Evolutionary conservation across 148 eudicot species (phyloP).

Genomic region (Silene latifolia): DNA sequence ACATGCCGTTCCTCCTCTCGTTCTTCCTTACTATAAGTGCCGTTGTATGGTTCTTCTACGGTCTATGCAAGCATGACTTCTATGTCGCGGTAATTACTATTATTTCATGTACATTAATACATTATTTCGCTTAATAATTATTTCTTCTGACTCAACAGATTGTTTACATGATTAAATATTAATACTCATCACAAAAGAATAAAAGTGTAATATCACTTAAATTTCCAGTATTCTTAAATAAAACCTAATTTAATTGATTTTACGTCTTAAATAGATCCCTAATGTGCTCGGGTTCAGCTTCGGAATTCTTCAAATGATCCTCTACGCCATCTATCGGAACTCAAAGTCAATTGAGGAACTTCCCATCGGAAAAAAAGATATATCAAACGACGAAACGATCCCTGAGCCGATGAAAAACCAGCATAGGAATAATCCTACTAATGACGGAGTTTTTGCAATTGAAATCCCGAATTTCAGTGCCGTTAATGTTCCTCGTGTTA

Average conservation of each 20-base stretch:
- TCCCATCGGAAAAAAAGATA: slow-evolving; percentile 19
- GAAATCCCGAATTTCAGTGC: slow-evolving; percentile 19
- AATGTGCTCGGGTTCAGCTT: slow-evolving; percentile 41
- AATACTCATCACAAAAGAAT: no score
- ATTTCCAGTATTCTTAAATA: neutral
- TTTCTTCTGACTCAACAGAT: no score
- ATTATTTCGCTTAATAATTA: no score
- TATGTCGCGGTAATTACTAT: slow-evolving; percentile 40
- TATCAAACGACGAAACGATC: slow-evolving; percentile 18
- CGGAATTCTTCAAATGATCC: slow-evolving; percentile 40
- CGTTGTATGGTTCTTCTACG: slow-evolving; percentile 69
- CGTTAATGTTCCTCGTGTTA: slow-evolving; percentile 7
- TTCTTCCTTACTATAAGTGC: slow-evolving; percentile 60
- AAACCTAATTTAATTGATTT: neutral
- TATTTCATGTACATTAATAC: no score
- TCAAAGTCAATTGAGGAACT: slow-evolving; percentile 18
- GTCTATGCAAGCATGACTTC: slow-evolving; percentile 43
- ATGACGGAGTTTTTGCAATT: slow-evolving; percentile 22
- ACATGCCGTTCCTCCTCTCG: slow-evolving; percentile 72
- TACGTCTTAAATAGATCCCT: slow-evolving; percentile 22
- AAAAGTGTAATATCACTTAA: no score
- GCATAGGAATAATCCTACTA: slow-evolving; percentile 7
- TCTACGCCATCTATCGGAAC: slow-evolving; percentile 35
- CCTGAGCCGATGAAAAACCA: slow-evolving; percentile 27
- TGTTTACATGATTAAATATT: no score